phyloP scores from a whole-genome alignment of 352 stramenopile genomes.

The Phytophthora uliginosa region DNA sequence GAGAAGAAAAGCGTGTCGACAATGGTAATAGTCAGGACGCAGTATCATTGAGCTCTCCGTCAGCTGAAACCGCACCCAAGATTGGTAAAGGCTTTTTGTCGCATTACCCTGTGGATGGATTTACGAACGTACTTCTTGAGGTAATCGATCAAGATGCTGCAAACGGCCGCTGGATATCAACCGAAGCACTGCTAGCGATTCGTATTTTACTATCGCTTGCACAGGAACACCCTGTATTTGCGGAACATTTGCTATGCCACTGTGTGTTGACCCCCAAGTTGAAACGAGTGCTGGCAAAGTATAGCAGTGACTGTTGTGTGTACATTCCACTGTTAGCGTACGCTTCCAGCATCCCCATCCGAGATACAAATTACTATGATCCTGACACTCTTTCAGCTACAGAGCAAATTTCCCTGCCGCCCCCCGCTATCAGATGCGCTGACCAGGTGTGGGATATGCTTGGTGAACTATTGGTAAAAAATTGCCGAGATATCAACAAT shows the following conservation, averaged over 20 bases:
- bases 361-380: constrained; percentile 68
- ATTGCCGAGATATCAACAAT: constrained; percentile 38
- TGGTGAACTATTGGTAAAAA: constrained; percentile 59
- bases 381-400: constrained; percentile 24
- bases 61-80: constrained; percentile 19
- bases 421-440: constrained; percentile 35
- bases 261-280: constrained; percentile 42
- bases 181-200: constrained; percentile 55
- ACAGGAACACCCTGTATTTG: constrained; percentile 59
- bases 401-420: constrained; percentile 29
- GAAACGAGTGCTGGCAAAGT: constrained; percentile 52
- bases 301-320: constrained; percentile 57
- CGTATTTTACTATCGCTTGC: constrained; percentile 72
- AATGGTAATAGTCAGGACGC: constrained; percentile 16
- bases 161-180: constrained; percentile 30
- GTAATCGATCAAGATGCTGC: constrained; percentile 52
- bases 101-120: constrained; percentile 35
- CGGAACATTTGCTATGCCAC: constrained; percentile 54
- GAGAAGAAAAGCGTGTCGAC: constrained; percentile 48
- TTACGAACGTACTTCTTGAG: constrained; percentile 64
- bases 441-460: constrained; percentile 78
- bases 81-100: constrained; percentile 3
- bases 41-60: constrained; percentile 20
- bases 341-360: constrained; percentile 65
- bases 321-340: constrained; percentile 77